phyloP scores from a whole-genome alignment of 345 rosid genomes.

The Streptanthus diversifolius region DNA sequence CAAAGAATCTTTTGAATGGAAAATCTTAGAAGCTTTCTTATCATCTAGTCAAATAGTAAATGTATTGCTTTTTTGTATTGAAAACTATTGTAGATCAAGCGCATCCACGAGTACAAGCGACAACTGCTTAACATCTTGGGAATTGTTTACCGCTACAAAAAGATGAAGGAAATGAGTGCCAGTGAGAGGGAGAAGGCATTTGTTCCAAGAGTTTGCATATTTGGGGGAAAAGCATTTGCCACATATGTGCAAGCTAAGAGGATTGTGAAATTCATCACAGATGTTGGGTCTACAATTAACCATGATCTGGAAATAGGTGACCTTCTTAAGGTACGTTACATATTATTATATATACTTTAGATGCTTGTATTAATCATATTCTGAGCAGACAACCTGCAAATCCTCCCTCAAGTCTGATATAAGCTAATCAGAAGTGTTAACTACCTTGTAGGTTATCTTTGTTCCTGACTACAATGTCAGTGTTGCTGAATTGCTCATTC shows the following conservation, averaged over 20 bases:
- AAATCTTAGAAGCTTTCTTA: background rate
- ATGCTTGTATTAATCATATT: background rate
- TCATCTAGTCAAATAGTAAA: background rate
- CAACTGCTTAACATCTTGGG: constrained; percentile 72
- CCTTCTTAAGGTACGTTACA: constrained; percentile 54
- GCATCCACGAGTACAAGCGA: constrained; percentile 77
- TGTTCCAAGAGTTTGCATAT: constrained; percentile 72
- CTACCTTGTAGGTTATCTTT: constrained; percentile 52
- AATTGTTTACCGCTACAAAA: constrained; percentile 65
- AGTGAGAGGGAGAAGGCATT: constrained; percentile 48
- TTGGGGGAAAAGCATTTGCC: constrained; percentile 81
- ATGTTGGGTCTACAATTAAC: constrained; percentile 64
- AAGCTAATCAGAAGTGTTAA: constrained; percentile 3
- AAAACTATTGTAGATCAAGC: constrained; percentile 51
- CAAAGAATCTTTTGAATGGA: background rate
- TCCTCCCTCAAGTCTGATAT: background rate
- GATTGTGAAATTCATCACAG: constrained; percentile 69
- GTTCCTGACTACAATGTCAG: constrained; percentile 84
- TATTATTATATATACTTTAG: background rate
- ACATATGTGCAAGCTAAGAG: constrained; percentile 82
- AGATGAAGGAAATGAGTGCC: constrained; percentile 69
- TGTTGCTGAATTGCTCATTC: constrained; percentile 78
- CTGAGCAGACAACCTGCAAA: background rate
- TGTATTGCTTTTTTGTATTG: background rate
- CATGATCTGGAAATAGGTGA: constrained; percentile 74